Evolutionary conservation across 495 filamentous ascomycete species (phyloP), one percentile per base, ranked within the genome.

Genomic region (Neurospora pannonica): DNA sequence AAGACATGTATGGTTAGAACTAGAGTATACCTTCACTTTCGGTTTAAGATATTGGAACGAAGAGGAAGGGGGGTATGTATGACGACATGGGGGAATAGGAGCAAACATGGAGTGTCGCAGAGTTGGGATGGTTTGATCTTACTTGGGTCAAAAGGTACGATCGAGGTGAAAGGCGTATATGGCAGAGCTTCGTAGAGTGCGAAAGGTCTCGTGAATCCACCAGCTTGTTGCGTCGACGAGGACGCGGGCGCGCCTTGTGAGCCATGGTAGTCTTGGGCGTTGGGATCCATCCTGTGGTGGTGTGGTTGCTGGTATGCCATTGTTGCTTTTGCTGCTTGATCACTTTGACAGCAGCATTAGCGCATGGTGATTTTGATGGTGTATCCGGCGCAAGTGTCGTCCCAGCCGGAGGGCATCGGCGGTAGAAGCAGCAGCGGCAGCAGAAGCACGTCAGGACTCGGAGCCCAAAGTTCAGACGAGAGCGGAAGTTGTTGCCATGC

Each of bases 101-200:
- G 46, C 54, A 31, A 70, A 40, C 19, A 60, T 70, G n/a, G 10
- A 70, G 21, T n/a, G 60, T 73, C 31, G 8, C 19, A 37, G 10
- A 42, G 71, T 24, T 34, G 39, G n/a, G 42, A 46, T 19, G 40
- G 62, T 43, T 60, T 34, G 71, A 74, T 70, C 80, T 75, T 85
- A 97, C 96, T 91, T 74, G 95, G 86, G 75, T 90, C 90, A 83
- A 98, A 97, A 5, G 97, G 91, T 71, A 95, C 88, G 72, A 97
- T 90, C 31, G 94, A 97, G 31, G 93, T 94, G 81, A 98, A 91
- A 3, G 96, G 95, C 19, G 97, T 95, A 82, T 92, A 97, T 42
- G 94, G 93, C 60, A 99, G 85, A 11, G 95, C 95, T 78, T 98
- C 93, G 73, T 93, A 90, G 15, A 98, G 90, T 2, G 82, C 83